Evolutionary conservation across 495 filamentous ascomycete genomes (phyloP), one percentile per base, ranked within the genome.

Genomic region (Pseudoneurospora amorphoporcata): DNA sequence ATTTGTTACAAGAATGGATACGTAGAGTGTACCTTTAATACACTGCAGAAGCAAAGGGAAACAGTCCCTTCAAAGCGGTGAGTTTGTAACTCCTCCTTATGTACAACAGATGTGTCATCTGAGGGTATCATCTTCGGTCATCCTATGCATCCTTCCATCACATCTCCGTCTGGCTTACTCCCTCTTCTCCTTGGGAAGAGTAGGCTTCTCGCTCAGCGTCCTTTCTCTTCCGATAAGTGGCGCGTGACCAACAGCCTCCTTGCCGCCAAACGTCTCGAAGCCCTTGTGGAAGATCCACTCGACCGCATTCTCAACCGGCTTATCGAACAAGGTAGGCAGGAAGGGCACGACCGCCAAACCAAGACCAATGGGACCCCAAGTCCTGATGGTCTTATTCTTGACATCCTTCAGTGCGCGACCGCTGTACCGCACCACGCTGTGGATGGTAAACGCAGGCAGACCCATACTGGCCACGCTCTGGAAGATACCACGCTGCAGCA

Each of bases 381-480:
- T 94, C 71, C 94, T 83, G 9, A 98, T 73, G 10, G 84, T 87
- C 68, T 83, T 82, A 77, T 89, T 95, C 86, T 95, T 94, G 29
- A 83, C 84, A 76, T 91, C 84, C 82, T 94, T 97, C 80, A 99
- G 74, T 71, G 94, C 92, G 8, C 84, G 83, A 0, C 95, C 93
- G 8, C 91, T 92, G 78, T 99, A 97, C 75, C 88, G 87, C 45
- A 99, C 95, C 14, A 98, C 85, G 70, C 89, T 92, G 78, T 99
- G 95, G 71, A 99, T 98, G 0, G 95, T 99, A 72, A 99, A 93
- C 0, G 95, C 95, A 3, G 95, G 95, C 73, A 98, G 78, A 9
- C 92, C 95, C 95, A 99, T 99, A 78, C 88, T 91, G 3, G 95
- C 95, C 68, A 99, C 70, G 74, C 88, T 88, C 84, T 99, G 95